Evolutionary conservation across 202 grass and related monocot genomes (phyloP).

Genomic region (Zoysia matrella): DNA sequence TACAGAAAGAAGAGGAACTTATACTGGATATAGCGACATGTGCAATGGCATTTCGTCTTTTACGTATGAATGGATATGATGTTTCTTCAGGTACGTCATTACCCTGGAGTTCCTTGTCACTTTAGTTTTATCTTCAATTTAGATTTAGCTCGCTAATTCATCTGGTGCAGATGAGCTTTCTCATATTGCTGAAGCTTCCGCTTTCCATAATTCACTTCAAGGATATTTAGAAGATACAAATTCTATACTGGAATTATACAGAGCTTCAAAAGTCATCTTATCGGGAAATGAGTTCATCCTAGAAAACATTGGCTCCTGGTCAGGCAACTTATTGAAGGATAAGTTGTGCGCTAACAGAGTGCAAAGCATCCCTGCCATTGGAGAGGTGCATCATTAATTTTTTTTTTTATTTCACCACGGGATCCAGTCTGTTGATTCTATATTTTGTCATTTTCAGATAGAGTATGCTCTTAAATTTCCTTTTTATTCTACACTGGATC

Average conservation of each 20-base stretch:
- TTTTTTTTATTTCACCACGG: constrained; percentile 10
- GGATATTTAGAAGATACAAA: too few relatives aligned
- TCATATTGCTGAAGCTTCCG: constrained; percentile 28
- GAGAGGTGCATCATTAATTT: constrained; percentile 49
- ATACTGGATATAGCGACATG: constrained; percentile 47
- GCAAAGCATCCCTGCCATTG: constrained; percentile 11
- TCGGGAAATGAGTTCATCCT: too few relatives aligned
- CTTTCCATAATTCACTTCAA: too few relatives aligned
- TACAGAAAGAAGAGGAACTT: constrained; percentile 59
- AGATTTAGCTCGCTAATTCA: neutral
- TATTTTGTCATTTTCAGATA: constrained; percentile 52
- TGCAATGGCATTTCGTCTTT: constrained; percentile 70
- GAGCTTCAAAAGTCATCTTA: too few relatives aligned
- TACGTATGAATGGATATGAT: constrained; percentile 72
- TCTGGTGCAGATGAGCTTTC: constrained; percentile 58
- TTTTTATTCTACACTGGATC: too few relatives aligned
- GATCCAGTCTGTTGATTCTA: constrained; percentile 6
- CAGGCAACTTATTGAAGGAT: neutral
- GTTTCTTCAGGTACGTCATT: constrained; percentile 56
- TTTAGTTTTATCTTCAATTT: neutral
- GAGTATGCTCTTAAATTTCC: constrained; percentile 8
- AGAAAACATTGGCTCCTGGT: too few relatives aligned
- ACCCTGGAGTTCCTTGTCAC: neutral
- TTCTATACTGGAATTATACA: too few relatives aligned
- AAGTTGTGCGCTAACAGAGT: constrained; percentile 34